Conservation (phyloP, 768 basidiomycete species). For the Hydnomerulius pinastri region DNA sequence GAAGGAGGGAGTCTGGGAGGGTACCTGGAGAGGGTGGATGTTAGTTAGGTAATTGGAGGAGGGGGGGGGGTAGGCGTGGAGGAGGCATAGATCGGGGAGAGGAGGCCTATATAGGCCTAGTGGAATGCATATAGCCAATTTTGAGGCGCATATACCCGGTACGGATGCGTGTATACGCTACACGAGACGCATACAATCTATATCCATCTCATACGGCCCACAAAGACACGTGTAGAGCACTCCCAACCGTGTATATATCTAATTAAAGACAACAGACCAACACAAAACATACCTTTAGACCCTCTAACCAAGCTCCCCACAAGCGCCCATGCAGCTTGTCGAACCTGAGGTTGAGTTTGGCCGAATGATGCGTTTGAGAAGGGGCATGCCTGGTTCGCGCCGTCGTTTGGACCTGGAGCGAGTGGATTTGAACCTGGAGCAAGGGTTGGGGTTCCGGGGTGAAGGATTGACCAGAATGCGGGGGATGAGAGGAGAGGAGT, state of each 20-base stretch:
- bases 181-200: no score
- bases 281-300: conserved; percentile 44
- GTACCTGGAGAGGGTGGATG: conserved; percentile 14
- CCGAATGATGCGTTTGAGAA: conserved; percentile 44
- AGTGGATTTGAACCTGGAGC: conserved; percentile 24
- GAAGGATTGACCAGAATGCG: conserved; percentile 60
- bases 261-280: no score
- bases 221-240: no score
- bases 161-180: background rate
- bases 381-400: conserved; percentile 34
- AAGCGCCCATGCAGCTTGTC: conserved; percentile 72
- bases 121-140: background rate
- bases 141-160: background rate
- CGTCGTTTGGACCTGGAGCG: conserved; percentile 15
- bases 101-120: background rate
- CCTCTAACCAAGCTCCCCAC: conserved; percentile 41
- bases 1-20: conserved; percentile 36
- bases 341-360: conserved; percentile 65
- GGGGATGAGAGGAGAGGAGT: conserved; percentile 31
- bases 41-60: conserved; percentile 14
- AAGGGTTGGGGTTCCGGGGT: conserved; percentile 51
- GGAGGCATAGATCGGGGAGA: no score
- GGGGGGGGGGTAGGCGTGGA: background rate
- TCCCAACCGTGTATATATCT: no score
- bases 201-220: no score